These are phyloP conservation scores for Candida ponderosae DNA, from an alignment of 805 yeast species.

Conservation along the genomic window DNA sequence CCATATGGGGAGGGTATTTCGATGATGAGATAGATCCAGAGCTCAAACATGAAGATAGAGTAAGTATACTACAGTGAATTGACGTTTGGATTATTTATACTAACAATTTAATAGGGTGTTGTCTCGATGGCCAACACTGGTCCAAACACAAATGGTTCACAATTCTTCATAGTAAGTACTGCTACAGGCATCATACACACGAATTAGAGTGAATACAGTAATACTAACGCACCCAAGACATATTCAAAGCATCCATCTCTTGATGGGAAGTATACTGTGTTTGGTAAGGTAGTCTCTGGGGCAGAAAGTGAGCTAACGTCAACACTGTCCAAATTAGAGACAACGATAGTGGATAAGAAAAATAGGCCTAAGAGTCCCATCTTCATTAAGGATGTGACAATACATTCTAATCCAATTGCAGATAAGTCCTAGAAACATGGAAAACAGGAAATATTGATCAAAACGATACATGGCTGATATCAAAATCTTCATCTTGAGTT, in stretches of 20 bases:
- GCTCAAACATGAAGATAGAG: slow-evolving; percentile 58
- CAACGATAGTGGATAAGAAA: slow-evolving; percentile 24
- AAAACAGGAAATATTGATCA: background rate
- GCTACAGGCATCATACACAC: slow-evolving; percentile 31
- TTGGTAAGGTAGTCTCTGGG: slow-evolving; percentile 67
- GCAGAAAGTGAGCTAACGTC: slow-evolving; percentile 19
- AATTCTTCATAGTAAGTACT: slow-evolving; percentile 48
- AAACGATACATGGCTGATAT: background rate
- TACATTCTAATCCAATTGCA: slow-evolving; percentile 39
- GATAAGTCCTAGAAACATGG: slow-evolving; percentile 1
- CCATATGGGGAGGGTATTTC: slow-evolving; percentile 72
- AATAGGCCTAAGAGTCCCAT: slow-evolving; percentile 26
- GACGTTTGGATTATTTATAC: background rate
- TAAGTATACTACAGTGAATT: slow-evolving; percentile 47
- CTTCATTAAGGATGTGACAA: slow-evolving; percentile 22
- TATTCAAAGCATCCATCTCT: slow-evolving; percentile 83
- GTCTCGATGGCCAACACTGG: slow-evolving; percentile 70
- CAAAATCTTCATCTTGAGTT: slow-evolving; percentile 4
- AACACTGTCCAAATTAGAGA: slow-evolving; percentile 20
- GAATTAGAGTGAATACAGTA: background rate
- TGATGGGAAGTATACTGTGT: slow-evolving; percentile 60
- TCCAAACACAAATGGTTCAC: slow-evolving; percentile 58
- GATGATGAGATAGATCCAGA: slow-evolving; percentile 69
- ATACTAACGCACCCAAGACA: slow-evolving; percentile 31
- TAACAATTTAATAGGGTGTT: slow-evolving; percentile 31